Evolutionary conservation across 257 asterid genomes (phyloP), one percentile per base, ranked within the genome.

Genomic region (Ilex asprella): DNA sequence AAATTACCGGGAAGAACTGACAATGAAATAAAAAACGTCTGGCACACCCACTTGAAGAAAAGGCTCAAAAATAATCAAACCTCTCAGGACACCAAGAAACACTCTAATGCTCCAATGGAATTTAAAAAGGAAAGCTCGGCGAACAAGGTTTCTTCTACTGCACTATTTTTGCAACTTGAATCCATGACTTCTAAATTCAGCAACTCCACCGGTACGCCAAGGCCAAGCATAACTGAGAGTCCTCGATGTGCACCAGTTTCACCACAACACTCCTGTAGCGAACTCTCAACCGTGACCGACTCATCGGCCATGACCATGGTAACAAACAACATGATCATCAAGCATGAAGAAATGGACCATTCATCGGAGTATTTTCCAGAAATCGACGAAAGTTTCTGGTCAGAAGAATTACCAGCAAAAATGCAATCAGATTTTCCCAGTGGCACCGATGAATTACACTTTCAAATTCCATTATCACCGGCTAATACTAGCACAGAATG

Each of bases 31-130:
- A 89, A 89, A 80, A 89, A 89, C 69, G 88, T 89, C 39, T 89
- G 95, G 97, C 97, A 89, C 75, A 89, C 94, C 30, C 86, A 81
- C 67, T 66, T 89, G 71, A 89, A 89, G 91, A 89, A 89, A 71
- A 83, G 68, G 72, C 76, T 82, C 1, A 79, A 74, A 66, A 31
- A 51, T 39, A 3, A 76, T 30, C 49, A 30, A 7, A 14, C 57
- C 15, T 8, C 41, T 8, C 5, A 35, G 41, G 41, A 35, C 41
- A 35, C 27, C 53, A 59, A 76, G 43, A 39, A 56, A 21, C 70
- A 76, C 75, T 30, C 70, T 59, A 63, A 81, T 56, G 51, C 62
- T 60, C 52, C 47, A 35, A 35, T 35, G 7, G 7, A 35, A 35
- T 35, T 8, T 0, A 8, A 35, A 35, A 21, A 21, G 27, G 27